A percentile compares a stretch with the other conserved stretches of the same genome.
Conservation (phyloP, 1,284 basidiomycete genomes). For the Pseudozyma flocculosa region DNA sequence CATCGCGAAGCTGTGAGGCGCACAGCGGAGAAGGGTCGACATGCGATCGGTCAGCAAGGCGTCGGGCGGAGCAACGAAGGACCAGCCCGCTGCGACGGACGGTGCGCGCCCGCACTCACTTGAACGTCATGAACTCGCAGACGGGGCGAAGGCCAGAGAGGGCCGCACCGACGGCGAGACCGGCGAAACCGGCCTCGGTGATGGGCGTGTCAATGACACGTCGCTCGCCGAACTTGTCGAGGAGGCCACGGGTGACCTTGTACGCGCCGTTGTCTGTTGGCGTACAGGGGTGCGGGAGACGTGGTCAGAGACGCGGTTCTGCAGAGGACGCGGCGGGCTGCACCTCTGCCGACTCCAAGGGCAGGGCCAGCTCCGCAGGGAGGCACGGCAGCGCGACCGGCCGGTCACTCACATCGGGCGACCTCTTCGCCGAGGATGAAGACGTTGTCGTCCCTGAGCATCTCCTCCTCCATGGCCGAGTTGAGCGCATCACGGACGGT, state of each 20-base stretch:
- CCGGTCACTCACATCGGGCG: conserved; percentile 71
- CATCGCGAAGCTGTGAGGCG: conserved; percentile 42
- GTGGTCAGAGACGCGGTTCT: conserved; percentile 93
- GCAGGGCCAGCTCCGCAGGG: no score
- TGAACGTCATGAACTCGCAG: conserved; percentile 99
- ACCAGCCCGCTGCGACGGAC: no score
- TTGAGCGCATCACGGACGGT: conserved; percentile 98
- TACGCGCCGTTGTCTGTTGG: conserved; percentile 85
- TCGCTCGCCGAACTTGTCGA: conserved; percentile 99
- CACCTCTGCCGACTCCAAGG: no score
- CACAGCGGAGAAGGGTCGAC: conserved; percentile 5
- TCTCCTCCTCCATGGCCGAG: conserved; percentile 98
- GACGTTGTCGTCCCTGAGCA: conserved; percentile 91
- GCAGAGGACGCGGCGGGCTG: no score
- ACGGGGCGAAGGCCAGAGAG: conserved; percentile 91
- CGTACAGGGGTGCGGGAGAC: conserved; percentile 83
- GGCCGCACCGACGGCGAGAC: conserved; percentile 91
- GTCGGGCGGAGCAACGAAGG: no score
- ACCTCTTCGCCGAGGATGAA: conserved; percentile 98
- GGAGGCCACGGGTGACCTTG: conserved; percentile 80
- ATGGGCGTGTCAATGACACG: conserved; percentile 88
- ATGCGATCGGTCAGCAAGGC: no score
- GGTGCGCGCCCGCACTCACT: conserved; percentile 8
- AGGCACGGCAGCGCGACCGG: no score
- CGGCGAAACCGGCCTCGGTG: conserved; percentile 98